Conservation (phyloP, 1,284 basidiomycete genomes). For the Puccinia hordei region DNA sequence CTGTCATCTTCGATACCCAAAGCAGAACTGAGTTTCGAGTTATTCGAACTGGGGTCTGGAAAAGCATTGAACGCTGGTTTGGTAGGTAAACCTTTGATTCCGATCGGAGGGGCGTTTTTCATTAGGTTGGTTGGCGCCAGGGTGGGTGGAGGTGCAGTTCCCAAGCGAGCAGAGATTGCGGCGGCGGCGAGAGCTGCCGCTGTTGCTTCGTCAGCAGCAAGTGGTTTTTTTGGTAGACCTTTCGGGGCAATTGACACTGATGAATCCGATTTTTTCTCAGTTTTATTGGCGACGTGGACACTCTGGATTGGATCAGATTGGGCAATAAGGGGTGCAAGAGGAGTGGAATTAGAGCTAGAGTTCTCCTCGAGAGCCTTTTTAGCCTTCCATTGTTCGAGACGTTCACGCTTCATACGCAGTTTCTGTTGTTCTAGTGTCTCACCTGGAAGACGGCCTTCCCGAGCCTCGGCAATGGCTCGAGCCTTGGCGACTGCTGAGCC, state of each 20-base stretch:
- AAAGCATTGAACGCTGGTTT: conserved; percentile 46
- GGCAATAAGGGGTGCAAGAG: conserved; percentile 1
- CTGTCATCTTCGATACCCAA: conserved; percentile 48
- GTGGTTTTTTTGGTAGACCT: conserved; percentile 47
- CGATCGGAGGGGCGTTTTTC: conserved; percentile 39
- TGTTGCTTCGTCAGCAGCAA: conserved; percentile 50
- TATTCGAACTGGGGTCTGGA: conserved; percentile 32
- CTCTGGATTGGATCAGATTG: conserved; percentile 15
- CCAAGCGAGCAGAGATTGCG: conserved; percentile 48
- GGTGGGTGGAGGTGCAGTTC: conserved; percentile 39
- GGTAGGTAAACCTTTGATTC: conserved; percentile 50
- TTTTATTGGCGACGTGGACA: neutral
- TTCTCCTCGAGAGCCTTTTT: conserved; percentile 48
- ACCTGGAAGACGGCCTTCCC: conserved; percentile 49
- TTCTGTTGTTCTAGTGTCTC: conserved; percentile 51
- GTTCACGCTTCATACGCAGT: conserved; percentile 49
- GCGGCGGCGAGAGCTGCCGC: conserved; percentile 47
- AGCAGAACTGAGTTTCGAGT: conserved; percentile 39
- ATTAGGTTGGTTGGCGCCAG: conserved; percentile 38
- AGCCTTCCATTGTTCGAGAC: conserved; percentile 51
- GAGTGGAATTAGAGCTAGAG: conserved; percentile 25
- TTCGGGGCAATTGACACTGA: conserved; percentile 1
- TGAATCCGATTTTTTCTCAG: neutral
- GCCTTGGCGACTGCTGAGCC: conserved; percentile 45
- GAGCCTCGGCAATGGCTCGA: conserved; percentile 45